phyloP scores from a whole-genome alignment of 352 stramenopile species.

The Pilasporangium apinafurcum region DNA sequence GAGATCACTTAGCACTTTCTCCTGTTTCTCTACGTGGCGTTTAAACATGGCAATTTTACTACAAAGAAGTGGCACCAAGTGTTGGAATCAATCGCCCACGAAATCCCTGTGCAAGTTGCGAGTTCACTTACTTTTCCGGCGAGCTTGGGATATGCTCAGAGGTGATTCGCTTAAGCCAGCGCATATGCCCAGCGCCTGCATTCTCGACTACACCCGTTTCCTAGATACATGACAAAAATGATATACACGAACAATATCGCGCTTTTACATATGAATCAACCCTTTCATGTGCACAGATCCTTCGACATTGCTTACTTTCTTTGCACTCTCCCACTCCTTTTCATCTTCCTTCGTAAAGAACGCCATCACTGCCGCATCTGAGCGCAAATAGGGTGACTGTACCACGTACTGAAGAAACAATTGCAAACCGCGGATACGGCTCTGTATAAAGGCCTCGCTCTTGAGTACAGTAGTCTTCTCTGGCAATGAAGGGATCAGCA shows the following conservation, averaged over 20 bases:
- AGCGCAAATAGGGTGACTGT: conserved; percentile 50
- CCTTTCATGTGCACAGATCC: too few species aligned
- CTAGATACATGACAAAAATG: conserved; percentile 6
- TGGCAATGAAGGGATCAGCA: conserved; percentile 57
- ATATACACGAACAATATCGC: background rate
- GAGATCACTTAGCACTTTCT: conserved; percentile 42
- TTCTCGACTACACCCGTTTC: conserved; percentile 48
- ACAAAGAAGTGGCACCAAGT: background rate
- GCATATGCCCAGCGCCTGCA: conserved; percentile 46
- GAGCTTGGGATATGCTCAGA: conserved; percentile 17
- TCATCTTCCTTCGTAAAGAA: conserved; percentile 46
- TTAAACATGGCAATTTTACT: conserved; percentile 49
- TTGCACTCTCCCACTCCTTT: conserved; percentile 45
- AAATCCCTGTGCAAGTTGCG: background rate
- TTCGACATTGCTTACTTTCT: conserved; percentile 22
- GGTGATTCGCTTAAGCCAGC: conserved; percentile 59
- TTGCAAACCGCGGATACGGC: conserved; percentile 46
- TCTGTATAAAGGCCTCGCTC: conserved; percentile 47
- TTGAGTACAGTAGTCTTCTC: conserved; percentile 67
- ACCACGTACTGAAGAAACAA: conserved; percentile 55
- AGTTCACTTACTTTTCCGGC: conserved; percentile 27
- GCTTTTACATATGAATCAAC: background rate
- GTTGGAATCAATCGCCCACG: background rate
- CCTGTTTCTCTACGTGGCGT: conserved; percentile 49
- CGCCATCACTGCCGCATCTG: conserved; percentile 35